Base-by-base conservation (phyloP, 495 filamentous ascomycete species). In the Peziza echinospora region DNA sequence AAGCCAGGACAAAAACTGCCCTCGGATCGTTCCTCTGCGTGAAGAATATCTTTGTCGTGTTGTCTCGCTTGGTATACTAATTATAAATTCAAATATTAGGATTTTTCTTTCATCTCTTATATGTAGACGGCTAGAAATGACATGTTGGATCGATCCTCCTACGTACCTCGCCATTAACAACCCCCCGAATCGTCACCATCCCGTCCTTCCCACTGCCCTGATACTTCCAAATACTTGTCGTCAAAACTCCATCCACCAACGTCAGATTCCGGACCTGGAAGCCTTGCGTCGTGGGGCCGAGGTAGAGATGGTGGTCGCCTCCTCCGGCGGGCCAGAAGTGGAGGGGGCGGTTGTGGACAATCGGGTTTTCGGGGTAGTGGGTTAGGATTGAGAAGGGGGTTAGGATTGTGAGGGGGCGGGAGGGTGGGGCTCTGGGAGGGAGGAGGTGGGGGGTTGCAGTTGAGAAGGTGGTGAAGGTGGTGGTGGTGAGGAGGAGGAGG, bases 111-210 rank as follows among this genome's bases (percentile, higher is more conserved):
- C n/a, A n/a, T n/a, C n/a, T n/a, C n/a, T n/a, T n/a, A n/a, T n/a
- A n/a, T n/a, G n/a, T n/a, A n/a, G n/a, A n/a, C n/a, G n/a, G n/a
- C n/a, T n/a, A n/a, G n/a, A n/a, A n/a, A n/a, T n/a, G n/a, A n/a
- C n/a, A n/a, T n/a, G n/a, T n/a, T n/a, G n/a, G n/a, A n/a, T n/a
- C n/a, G n/a, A n/a, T n/a, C n/a, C n/a, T n/a, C n/a, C n/a, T n/a
- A n/a, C n/a, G n/a, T 24, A 67, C 73, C 63, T 92, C 84, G 69
- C 84, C 84, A 60, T 97, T 96, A 48, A 97, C 51, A 25, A 59
- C 56, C 0, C 56, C 56, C 16, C 52, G 51, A 21, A 58, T 55
- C 9, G 69, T 68, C 24, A 71, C 61, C n/a, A n/a, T n/a, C n/a
- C n/a, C n/a, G n/a, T n/a, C n/a, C n/a, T n/a, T n/a, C n/a, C 61